Percentiles rank a stretch among this genome's conserved stretches.
phyloP scores from a whole-genome alignment of 805 yeast species.

The Kregervanrija fluxuum region DNA sequence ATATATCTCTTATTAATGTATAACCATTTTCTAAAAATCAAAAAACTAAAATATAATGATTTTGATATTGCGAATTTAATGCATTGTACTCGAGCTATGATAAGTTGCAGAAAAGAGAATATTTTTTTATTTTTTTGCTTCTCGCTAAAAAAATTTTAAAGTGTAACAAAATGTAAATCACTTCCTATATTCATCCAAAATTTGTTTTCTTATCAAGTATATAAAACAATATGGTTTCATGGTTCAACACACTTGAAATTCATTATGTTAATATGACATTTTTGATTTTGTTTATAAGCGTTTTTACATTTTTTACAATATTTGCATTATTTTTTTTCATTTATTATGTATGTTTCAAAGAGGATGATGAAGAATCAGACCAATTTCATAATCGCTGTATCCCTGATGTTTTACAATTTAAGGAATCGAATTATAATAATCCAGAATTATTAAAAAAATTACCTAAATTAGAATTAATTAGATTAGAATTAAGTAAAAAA shows the following conservation, averaged over 20 bases:
- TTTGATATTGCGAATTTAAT: neutral
- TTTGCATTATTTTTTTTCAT: conserved; percentile 18
- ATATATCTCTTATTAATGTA: neutral
- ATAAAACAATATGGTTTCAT: too few species aligned
- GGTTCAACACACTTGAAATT: conserved; percentile 5
- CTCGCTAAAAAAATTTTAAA: too few species aligned
- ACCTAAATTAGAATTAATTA: too few species aligned
- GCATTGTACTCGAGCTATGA: too few species aligned
- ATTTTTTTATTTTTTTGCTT: too few species aligned
- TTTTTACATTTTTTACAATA: conserved; percentile 20
- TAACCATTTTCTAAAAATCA: neutral
- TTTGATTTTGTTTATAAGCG: conserved; percentile 20
- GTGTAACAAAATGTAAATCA: too few species aligned
- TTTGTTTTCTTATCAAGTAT: too few species aligned
- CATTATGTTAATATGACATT: conserved; percentile 19
- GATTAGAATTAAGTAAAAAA: too few species aligned
- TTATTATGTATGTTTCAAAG: conserved; percentile 22
- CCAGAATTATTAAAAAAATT: neutral
- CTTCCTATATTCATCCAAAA: too few species aligned
- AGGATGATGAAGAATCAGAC: conserved; percentile 12
- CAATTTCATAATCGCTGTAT: conserved; percentile 7
- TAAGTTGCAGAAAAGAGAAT: too few species aligned
- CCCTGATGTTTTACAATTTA: conserved; percentile 20
- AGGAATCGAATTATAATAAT: conserved; percentile 10
- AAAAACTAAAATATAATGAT: neutral